Percentiles rank a stretch among this genome's conserved stretches.
These are phyloP conservation scores for Suillus paluster DNA, from an alignment of 768 basidiomycete genomes.

Conservation along the genomic window DNA sequence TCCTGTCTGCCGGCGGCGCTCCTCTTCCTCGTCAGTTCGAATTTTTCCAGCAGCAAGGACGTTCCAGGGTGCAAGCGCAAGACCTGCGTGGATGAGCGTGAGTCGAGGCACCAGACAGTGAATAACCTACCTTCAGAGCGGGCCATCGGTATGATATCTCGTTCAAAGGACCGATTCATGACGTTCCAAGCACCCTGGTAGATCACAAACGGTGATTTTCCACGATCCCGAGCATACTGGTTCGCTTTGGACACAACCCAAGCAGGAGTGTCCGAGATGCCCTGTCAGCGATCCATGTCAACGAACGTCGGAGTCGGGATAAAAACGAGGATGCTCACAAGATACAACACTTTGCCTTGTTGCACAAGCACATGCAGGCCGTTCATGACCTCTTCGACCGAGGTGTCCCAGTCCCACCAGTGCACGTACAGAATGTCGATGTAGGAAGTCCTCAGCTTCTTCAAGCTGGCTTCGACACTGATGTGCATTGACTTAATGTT, in stretches of 20 bases:
- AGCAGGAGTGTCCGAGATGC: conserved; percentile 37
- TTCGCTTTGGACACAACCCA: conserved; percentile 42
- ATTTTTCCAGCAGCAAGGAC: conserved; percentile 30
- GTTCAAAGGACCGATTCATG: conserved; percentile 40
- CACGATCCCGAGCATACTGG: conserved; percentile 42
- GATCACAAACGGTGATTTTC: conserved; percentile 44
- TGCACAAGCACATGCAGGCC: conserved; percentile 41
- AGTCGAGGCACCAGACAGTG: too few relatives aligned
- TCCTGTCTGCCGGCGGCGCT: conserved; percentile 20
- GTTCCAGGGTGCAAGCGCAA: conserved; percentile 42
- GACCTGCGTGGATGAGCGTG: conserved; percentile 11
- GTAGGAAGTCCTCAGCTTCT: too few relatives aligned
- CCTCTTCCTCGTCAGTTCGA: conserved; percentile 31
- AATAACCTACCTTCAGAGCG: conserved; percentile 10
- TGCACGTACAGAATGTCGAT: too few relatives aligned
- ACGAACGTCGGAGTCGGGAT: not conserved
- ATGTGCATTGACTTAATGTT: conserved; percentile 44
- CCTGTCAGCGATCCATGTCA: conserved; percentile 25
- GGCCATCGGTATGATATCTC: conserved; percentile 42
- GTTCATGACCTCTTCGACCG: conserved; percentile 46
- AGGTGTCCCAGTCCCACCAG: conserved; percentile 39
- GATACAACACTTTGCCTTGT: conserved; percentile 43
- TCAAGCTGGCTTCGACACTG: conserved; percentile 18
- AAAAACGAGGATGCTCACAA: conserved; percentile 30
- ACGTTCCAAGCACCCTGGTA: conserved; percentile 44